Evolutionary conservation across 345 rosid genomes (phyloP).

Genomic region (Eucalyptus cladocalyx): DNA sequence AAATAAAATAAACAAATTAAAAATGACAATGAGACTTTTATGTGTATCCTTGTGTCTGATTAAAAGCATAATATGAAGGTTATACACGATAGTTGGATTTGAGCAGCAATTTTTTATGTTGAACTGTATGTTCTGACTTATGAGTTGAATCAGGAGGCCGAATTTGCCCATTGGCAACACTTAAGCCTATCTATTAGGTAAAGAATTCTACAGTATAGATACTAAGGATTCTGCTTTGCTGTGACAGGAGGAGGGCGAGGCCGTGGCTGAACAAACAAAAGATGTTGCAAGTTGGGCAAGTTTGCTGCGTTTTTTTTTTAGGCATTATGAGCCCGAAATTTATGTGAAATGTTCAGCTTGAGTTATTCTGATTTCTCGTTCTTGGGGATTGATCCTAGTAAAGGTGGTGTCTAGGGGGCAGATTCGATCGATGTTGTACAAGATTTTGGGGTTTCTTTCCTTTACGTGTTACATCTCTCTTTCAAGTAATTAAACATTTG

Average conservation of each 20-base stretch:
- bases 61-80: not conserved
- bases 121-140: not conserved
- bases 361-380: not conserved
- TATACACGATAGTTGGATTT: not conserved
- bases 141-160: not conserved
- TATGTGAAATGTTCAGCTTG: not conserved
- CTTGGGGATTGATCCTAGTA: not conserved
- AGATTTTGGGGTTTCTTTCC: not conserved
- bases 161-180: not conserved
- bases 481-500: not conserved
- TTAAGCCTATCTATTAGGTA: not conserved
- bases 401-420: not conserved
- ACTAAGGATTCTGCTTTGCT: not conserved
- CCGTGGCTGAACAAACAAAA: constrained; percentile 15
- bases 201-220: not conserved
- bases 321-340: constrained; percentile 18
- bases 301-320: constrained; percentile 3
- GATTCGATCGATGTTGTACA: not conserved
- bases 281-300: not conserved
- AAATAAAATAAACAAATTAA: not conserved
- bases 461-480: not conserved
- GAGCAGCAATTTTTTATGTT: not conserved
- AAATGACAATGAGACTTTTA: not conserved
- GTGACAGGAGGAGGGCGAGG: constrained; percentile 53
- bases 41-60: not conserved